Evolutionary conservation across 2,329 filamentous ascomycete species (phyloP).

Genomic region (Cryphonectria radicalis): DNA sequence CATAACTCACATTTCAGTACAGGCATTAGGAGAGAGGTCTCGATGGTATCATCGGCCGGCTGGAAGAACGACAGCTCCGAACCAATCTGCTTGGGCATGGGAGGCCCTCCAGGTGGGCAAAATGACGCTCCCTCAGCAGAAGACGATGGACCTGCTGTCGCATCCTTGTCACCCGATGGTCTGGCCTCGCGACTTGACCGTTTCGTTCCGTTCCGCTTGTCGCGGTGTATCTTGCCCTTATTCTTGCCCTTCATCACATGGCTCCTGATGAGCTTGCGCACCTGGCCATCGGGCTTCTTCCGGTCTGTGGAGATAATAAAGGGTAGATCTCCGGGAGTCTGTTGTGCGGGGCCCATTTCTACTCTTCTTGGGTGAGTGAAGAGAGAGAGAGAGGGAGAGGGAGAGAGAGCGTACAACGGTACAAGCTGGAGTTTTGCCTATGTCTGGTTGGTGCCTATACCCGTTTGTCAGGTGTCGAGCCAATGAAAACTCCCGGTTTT

Average conservation of each 20-base stretch:
- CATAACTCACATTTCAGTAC: constrained; percentile 38
- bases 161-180: not conserved
- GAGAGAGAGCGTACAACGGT: too few relatives aligned
- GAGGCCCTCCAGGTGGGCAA: not conserved
- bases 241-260: constrained; percentile 51
- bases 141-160: not conserved
- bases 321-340: constrained; percentile 29
- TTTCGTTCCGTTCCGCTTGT: not conserved
- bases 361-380: not conserved
- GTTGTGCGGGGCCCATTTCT: not conserved
- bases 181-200: constrained; percentile 6
- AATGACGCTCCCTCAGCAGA: not conserved
- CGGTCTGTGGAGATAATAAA: constrained; percentile 39
- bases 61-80: constrained; percentile 33
- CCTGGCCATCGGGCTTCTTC: constrained; percentile 37
- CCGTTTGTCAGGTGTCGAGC: not conserved
- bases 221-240: constrained; percentile 35
- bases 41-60: constrained; percentile 36
- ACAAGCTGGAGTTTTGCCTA: not conserved
- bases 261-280: constrained; percentile 44
- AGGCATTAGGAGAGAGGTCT: constrained; percentile 33
- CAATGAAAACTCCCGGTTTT: not conserved
- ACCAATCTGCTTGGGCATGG: constrained; percentile 30
- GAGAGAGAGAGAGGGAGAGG: too few relatives aligned
- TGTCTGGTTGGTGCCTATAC: too few relatives aligned